Base-by-base conservation (phyloP, 2,329 filamentous ascomycete genomes). In the Fusarium decemcellulare region DNA sequence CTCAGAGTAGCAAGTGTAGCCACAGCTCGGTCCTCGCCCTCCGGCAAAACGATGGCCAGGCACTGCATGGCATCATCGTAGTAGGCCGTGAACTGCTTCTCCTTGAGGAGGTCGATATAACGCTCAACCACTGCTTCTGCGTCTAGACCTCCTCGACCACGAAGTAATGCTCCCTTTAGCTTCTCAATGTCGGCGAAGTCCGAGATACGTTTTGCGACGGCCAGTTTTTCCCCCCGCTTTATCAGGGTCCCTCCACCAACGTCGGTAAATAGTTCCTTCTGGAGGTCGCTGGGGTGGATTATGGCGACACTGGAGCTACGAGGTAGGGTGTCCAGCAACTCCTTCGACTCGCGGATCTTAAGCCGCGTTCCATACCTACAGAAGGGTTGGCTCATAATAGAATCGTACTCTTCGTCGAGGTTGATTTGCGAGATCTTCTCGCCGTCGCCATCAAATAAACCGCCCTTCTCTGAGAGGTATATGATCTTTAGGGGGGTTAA, bases 291-390 rank as follows among this genome's bases (percentile, higher is more conserved):
- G 3, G 96, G 95, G 82, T 98, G 95, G 74, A 98, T 99, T 76
- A 99, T 98, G 66, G 96, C 96, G 52, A 99, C 95, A 74, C 93
- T 97, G 16, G 95, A 98, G 60, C 93, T 95, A 74, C 93, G 91
- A 54, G 96, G 96, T 16, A 99, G 89, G 52, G 93, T 91, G 73
- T 94, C 93, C 55, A 99, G 85, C 30, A 99, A 88, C 63, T 97
- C 94, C 86, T 97, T 97, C 83, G 97, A 97, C 84, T 99, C 94
- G 83, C 93, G 93, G 81, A 99, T 98, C 90, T 99, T 99, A 70
- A 98, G 87, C 68, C 95, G 90, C 39, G 95, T 98, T 68, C 96
- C 96, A 78, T 96, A 23, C 18, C 18, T 23, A 23, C 18, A 23
- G 18, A 23, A 23, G 18, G 18, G 18, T 23, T 23, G 18, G 18